Evolutionary conservation across 2,329 filamentous ascomycete genomes (phyloP), one percentile per base, ranked within the genome.

Genomic region (Aspergillus sp.): DNA sequence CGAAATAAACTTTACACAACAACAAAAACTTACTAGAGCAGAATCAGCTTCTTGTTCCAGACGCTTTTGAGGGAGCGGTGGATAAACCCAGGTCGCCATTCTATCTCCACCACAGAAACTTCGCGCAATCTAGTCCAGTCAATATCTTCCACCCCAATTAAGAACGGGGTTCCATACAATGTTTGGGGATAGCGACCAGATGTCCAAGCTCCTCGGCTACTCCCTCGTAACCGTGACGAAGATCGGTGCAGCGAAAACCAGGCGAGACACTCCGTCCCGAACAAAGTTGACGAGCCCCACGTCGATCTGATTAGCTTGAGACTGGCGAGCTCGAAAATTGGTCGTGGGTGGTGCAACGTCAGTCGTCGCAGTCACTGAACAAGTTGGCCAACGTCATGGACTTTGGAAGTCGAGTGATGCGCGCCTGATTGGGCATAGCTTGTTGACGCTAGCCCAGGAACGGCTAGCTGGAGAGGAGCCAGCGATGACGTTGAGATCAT

Each of bases 51-150:
- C 84, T 64, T 75, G 75, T 62, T 78, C 76, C 57, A 88, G 77
- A 65, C 82, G 76, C 54, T 81, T 79, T 34, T 80, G 75, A 22
- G 83, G 74, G 45, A 87, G 80, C 57, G 84, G 82, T 61, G 87
- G 87, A 79, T 87, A 89, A 57, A 87, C 81, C 73, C 84, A 83
- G 48, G 86, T 85, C 19, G 87, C 85, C 86, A 89, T 89, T 3
- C n/a, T 28, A 28, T 64, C 25, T 9, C 23, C 22, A 41, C 43
- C 38, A 41, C 48, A 15, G 48, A 47, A 48, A 19, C 23, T 19
- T 48, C 5, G 19, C 59, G 59, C 50, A 58, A 54, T 34, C 5
- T 46, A 54, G 34, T 49, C 57, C 59, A 54, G 43, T 34, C 49
- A 23, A 34, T 31, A 8, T 30, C 9, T 23, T 23, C 47, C 22